Evolutionary conservation across 2,329 filamentous ascomycete genomes (phyloP).

Genomic region (Paecilomyces fulvus): DNA sequence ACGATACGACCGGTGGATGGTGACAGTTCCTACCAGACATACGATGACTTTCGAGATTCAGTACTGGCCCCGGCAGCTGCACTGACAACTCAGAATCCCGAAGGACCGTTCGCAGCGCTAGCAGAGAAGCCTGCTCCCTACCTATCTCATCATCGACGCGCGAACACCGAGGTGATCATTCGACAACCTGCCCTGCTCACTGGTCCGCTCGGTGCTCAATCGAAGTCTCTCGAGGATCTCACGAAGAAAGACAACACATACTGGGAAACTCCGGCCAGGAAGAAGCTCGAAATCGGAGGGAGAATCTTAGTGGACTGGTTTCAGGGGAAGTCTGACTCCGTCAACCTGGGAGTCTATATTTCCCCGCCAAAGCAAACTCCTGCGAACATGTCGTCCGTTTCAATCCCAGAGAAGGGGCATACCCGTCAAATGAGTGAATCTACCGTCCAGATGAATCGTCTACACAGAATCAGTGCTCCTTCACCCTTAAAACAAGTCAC

Average conservation of each 20-base stretch:
- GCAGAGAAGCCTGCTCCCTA: neutral
- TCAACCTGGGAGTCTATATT: constrained; percentile 35
- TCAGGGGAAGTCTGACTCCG: constrained; percentile 43
- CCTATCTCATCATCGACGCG: neutral
- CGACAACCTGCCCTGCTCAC: neutral
- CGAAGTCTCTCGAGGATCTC: neutral
- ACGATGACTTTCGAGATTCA: constrained; percentile 3
- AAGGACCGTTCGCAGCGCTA: neutral
- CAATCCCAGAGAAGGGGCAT: constrained; percentile 7
- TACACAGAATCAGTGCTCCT: constrained; percentile 20
- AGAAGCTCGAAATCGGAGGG: constrained; percentile 23
- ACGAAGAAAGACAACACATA: neutral
- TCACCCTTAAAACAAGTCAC: constrained; percentile 26
- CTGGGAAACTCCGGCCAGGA: neutral
- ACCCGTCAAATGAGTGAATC: constrained; percentile 8
- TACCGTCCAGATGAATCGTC: constrained; percentile 14
- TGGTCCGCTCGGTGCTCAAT: neutral
- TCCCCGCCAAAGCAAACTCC: constrained; percentile 12
- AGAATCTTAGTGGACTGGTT: constrained; percentile 44
- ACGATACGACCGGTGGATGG: neutral
- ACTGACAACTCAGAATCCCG: constrained; percentile 2
- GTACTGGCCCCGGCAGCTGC: constrained; percentile 1
- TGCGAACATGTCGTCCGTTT: constrained; percentile 13
- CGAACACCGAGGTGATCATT: neutral
- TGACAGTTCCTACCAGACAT: constrained; percentile 1